Percentiles rank a stretch among this genome's conserved stretches.
Conservation (phyloP, 129 eudicot species). For the Cynara cardunculus region DNA sequence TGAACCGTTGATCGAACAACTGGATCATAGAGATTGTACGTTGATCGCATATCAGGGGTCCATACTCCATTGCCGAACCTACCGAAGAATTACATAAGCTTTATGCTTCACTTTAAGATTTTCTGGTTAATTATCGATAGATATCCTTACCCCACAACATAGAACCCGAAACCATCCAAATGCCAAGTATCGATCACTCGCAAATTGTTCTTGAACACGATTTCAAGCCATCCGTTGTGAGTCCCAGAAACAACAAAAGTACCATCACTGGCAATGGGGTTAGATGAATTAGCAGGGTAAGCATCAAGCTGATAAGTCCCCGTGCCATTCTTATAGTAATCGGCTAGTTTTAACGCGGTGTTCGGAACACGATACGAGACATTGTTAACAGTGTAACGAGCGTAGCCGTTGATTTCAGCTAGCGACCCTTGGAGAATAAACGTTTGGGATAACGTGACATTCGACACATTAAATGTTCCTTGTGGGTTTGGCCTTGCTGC, state of each 20-base stretch:
- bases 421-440: slow-evolving; percentile 38
- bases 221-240: slow-evolving; percentile 59
- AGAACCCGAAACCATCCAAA: slow-evolving; percentile 56
- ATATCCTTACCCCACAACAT: slow-evolving; percentile 46
- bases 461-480: slow-evolving; percentile 55
- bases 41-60: slow-evolving; percentile 41
- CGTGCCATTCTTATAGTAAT: slow-evolving; percentile 37
- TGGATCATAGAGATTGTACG: slow-evolving; percentile 65
- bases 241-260: slow-evolving; percentile 43
- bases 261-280: slow-evolving; percentile 30
- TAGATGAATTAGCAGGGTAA: slow-evolving; percentile 28
- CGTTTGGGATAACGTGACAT: slow-evolving; percentile 44
- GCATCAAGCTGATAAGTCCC: slow-evolving; percentile 50
- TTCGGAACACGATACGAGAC: slow-evolving; percentile 45
- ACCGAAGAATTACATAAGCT: neutral
- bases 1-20: slow-evolving; percentile 77
- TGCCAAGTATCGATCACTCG: slow-evolving; percentile 46
- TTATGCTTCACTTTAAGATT: neutral
- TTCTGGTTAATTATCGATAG: neutral
- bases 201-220: slow-evolving; percentile 40
- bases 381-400: slow-evolving; percentile 44
- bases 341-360: slow-evolving; percentile 55
- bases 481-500: slow-evolving; percentile 72
- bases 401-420: slow-evolving; percentile 22
- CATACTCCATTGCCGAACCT: slow-evolving; percentile 68